Conservation (phyloP, 2,329 filamentous ascomycete species). For the Nemania bipapillata region DNA sequence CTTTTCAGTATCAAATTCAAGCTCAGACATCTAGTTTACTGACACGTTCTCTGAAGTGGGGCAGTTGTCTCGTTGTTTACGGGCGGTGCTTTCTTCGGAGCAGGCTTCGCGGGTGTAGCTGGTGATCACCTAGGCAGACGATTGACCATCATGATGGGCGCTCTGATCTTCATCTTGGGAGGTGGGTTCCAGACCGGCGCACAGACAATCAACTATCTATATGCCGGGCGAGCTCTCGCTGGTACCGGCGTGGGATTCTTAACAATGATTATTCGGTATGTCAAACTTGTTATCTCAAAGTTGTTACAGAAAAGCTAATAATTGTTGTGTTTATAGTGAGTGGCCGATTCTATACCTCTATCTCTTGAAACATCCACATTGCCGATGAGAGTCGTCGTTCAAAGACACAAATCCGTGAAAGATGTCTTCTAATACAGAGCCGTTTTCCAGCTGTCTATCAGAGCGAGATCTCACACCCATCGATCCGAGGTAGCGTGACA, state of each 20-base stretch:
- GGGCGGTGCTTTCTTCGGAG: constrained; percentile 72
- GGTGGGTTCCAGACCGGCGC: constrained; percentile 79
- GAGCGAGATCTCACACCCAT: constrained; percentile 80
- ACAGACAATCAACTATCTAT: constrained; percentile 67
- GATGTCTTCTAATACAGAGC: constrained; percentile 16
- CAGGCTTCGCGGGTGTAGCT: constrained; percentile 65
- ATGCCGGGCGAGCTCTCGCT: constrained; percentile 75
- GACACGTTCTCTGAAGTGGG: constrained; percentile 58
- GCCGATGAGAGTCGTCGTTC: neutral
- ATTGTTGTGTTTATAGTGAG: constrained; percentile 28
- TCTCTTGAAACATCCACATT: neutral
- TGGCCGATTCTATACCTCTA: too few relatives aligned
- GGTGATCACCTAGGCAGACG: constrained; percentile 71
- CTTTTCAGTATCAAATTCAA: neutral
- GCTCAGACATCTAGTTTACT: neutral
- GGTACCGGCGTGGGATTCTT: constrained; percentile 68
- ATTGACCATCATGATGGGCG: constrained; percentile 76
- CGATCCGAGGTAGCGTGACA: constrained; percentile 79
- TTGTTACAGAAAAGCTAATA: constrained; percentile 15
- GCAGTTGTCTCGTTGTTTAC: constrained; percentile 83
- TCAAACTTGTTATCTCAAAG: neutral
- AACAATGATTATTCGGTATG: constrained; percentile 56
- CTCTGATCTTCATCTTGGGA: constrained; percentile 76
- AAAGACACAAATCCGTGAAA: neutral
- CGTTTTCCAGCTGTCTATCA: constrained; percentile 70